Evolutionary conservation across 768 basidiomycete genomes (phyloP).

Genomic region (Tylopilus subfusipes): DNA sequence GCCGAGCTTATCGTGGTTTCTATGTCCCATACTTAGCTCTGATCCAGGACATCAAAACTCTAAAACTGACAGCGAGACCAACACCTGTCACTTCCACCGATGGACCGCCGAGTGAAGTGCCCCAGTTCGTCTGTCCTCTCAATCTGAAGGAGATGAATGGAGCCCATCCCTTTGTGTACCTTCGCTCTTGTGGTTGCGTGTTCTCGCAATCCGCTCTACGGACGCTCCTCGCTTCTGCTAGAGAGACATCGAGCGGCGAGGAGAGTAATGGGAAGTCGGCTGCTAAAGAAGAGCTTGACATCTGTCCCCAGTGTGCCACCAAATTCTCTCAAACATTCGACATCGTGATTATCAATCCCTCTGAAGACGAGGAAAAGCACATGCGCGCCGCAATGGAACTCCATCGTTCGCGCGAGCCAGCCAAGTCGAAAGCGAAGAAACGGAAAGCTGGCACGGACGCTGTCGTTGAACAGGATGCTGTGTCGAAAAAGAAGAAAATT

Average conservation of each 20-base stretch:
- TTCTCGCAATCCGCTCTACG: constrained; percentile 84
- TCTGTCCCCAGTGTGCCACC: constrained; percentile 75
- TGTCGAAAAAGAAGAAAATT: constrained; percentile 43
- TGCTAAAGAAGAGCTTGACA: constrained; percentile 40
- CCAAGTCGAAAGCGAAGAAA: constrained; percentile 53
- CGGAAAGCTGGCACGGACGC: constrained; percentile 51
- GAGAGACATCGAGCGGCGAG: constrained; percentile 22
- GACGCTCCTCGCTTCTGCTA: constrained; percentile 40
- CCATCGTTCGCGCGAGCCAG: constrained; percentile 52
- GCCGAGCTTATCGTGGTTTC: constrained; percentile 19
- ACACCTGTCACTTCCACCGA: constrained; percentile 36
- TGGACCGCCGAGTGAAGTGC: constrained; percentile 41
- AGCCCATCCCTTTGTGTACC: constrained; percentile 79
- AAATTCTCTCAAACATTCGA: constrained; percentile 61
- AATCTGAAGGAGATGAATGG: constrained; percentile 96
- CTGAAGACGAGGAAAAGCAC: constrained; percentile 57
- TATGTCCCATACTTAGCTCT: neutral
- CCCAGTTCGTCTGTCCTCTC: constrained; percentile 87
- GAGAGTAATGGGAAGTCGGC: constrained; percentile 23
- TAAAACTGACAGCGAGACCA: constrained; percentile 78
- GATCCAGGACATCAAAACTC: constrained; percentile 75
- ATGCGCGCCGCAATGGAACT: constrained; percentile 56
- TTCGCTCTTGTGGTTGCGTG: constrained; percentile 84
- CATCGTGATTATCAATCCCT: constrained; percentile 65
- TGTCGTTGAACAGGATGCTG: constrained; percentile 24